Evolutionary conservation across 805 yeast species (phyloP), one percentile per base, ranked within the genome.

Genomic region (Metschnikowia aberdeeniae): DNA sequence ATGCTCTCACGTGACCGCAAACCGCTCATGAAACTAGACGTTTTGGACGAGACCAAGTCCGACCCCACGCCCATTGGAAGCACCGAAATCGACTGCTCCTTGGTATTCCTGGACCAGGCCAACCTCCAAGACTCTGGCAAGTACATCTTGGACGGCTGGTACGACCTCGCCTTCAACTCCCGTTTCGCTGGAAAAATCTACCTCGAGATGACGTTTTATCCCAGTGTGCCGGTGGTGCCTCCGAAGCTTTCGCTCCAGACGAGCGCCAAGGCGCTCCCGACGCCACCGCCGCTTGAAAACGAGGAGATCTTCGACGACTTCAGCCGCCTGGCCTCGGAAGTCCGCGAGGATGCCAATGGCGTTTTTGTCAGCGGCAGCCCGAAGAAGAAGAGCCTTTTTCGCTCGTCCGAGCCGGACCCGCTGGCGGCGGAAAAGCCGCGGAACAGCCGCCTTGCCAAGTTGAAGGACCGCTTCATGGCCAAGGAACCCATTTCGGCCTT

Each of bases 171-270:
- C 34, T 79, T 79, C 58, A 82, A 81, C 37, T 82, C 80, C 17
- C 80, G 82, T 55, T 80, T 84, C 44, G 96, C 97, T 1, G 99
- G 99, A 1, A 86, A 80, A 62, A 80, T 93, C 1, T 92, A 82
- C 63, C 67, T 93, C 44, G 98, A 93, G 58, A 83, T 93, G 85
- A 89, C 97, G 0, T 93, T 88, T 59, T 88, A 87, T 59, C 93
- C 96, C 2, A 55, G 64, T 40, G 73, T 71, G 3, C 76, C 76
- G 1, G 56, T 71, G 5, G 51, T 68, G 20, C 76, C 76, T 3
- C 73, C 75, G 7, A 72, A 71, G 44, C 37, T 66, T 8, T 37
- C 51, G 8, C 42, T 11, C 22, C 42, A 38, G 29, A 28, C 30
- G 13, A 14, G 40, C 2, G 29, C 41, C 12, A 36, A 34, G 22